Evolutionary conservation across 306 rosid species (phyloP).

Genomic region (Oemleria cerasiformis): DNA sequence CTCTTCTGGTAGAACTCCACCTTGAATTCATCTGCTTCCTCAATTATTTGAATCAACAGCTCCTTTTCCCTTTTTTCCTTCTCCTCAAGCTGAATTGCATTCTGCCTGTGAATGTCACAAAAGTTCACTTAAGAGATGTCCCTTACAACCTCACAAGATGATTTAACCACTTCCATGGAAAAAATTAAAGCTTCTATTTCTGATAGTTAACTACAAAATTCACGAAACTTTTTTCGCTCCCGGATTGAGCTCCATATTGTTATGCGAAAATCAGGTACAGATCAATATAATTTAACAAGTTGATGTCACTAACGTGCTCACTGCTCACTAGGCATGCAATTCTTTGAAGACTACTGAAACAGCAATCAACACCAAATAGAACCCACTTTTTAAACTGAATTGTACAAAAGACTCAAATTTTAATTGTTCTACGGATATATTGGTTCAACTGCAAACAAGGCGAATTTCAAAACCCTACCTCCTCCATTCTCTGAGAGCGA

Average conservation of each 20-base stretch:
- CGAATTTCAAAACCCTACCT: conserved; percentile 21
- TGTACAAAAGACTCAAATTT: not conserved
- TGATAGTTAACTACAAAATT: not conserved
- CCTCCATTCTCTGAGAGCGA: conserved; percentile 47
- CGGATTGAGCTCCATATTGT: not conserved
- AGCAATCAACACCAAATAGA: not conserved
- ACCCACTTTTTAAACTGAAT: not conserved
- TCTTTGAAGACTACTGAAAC: not conserved
- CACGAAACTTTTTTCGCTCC: not conserved
- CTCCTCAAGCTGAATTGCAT: conserved; percentile 38
- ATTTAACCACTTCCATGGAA: not conserved
- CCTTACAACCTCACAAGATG: not conserved
- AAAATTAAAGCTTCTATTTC: too few relatives aligned
- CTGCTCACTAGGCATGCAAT: not conserved
- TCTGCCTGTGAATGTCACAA: conserved; percentile 24
- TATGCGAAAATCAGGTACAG: not conserved
- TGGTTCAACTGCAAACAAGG: not conserved
- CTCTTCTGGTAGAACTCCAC: conserved; percentile 36
- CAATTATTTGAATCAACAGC: conserved; percentile 32
- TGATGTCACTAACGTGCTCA: not conserved
- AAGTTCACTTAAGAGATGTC: not conserved
- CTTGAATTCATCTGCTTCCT: conserved; percentile 46
- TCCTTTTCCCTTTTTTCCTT: conserved; percentile 44
- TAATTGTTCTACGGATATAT: not conserved
- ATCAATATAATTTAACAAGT: not conserved